phyloP scores from a whole-genome alignment of 495 filamentous ascomycete genomes.

The Apiosordaria backusii region DNA sequence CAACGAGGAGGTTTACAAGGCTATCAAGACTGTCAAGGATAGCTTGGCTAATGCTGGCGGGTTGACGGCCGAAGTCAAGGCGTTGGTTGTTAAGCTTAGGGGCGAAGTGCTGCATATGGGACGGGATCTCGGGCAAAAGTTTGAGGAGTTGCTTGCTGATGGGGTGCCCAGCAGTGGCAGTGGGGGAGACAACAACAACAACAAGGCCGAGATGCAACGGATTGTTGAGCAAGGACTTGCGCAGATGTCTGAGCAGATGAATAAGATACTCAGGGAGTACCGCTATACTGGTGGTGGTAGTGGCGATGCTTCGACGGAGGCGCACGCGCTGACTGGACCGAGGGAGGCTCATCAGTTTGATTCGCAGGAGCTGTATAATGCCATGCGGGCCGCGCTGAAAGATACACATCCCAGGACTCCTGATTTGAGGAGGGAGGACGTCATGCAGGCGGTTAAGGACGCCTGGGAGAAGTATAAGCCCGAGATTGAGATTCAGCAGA shows the following conservation, averaged over 20 bases:
- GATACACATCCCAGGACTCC: conserved; percentile 48
- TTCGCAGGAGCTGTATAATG: conserved; percentile 74
- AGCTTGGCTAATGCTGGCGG: conserved; percentile 81
- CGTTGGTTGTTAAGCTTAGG: conserved; percentile 79
- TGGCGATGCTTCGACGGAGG: conserved; percentile 6
- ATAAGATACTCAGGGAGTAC: conserved; percentile 68
- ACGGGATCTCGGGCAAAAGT: conserved; percentile 74
- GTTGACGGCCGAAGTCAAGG: conserved; percentile 85
- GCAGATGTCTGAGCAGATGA: conserved; percentile 77
- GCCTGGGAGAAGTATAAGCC: conserved; percentile 91
- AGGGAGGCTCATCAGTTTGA: conserved; percentile 45
- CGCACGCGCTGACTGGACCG: background rate
- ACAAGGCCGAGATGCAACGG: conserved; percentile 66
- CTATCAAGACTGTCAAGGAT: conserved; percentile 79
- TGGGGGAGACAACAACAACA: conserved; percentile 49
- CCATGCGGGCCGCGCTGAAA: conserved; percentile 71
- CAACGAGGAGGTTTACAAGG: conserved; percentile 69
- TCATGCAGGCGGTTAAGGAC: conserved; percentile 78
- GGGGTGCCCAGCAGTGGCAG: conserved; percentile 26
- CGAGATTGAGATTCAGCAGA: conserved; percentile 83
- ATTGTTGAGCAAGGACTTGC: conserved; percentile 76
- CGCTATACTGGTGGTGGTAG: conserved; percentile 36
- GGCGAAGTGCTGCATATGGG: conserved; percentile 95
- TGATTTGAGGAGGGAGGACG: conserved; percentile 63
- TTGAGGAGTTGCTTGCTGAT: conserved; percentile 60